Conservation (phyloP, 805 yeast genomes). For the Starmerella apicola region DNA sequence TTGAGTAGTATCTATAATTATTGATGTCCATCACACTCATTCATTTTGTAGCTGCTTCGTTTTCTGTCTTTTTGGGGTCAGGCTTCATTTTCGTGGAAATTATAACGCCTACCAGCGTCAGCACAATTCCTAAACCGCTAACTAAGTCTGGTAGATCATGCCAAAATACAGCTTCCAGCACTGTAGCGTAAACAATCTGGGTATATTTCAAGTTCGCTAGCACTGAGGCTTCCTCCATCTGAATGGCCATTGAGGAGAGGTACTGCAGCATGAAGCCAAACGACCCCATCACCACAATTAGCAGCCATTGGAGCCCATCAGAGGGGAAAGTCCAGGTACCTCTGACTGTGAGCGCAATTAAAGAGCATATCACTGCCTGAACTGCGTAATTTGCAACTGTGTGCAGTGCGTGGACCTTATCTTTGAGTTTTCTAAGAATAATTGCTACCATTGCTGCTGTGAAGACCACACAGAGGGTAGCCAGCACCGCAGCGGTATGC, state of each 20-base stretch:
- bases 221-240: slow-evolving; percentile 64
- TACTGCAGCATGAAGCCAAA: slow-evolving; percentile 79
- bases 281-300: slow-evolving; percentile 50
- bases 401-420: slow-evolving; percentile 63
- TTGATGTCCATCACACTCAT: no score
- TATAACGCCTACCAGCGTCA: slow-evolving; percentile 38
- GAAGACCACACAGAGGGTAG: slow-evolving; percentile 35
- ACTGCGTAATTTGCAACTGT: slow-evolving; percentile 69
- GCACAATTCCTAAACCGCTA: slow-evolving; percentile 54
- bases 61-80: no score
- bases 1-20: no score
- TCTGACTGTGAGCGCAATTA: slow-evolving; percentile 27
- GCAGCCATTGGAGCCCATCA: slow-evolving; percentile 35
- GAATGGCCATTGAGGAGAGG: slow-evolving; percentile 68
- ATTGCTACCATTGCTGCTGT: slow-evolving; percentile 16
- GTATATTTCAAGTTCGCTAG: slow-evolving; percentile 66
- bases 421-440: slow-evolving; percentile 60
- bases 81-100: slow-evolving; percentile 3
- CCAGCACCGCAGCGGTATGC: slow-evolving; percentile 39
- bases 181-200: slow-evolving; percentile 62
- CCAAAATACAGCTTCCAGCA: slow-evolving; percentile 65
- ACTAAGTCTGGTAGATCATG: slow-evolving; percentile 57
- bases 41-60: no score
- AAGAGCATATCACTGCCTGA: slow-evolving; percentile 43
- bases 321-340: slow-evolving; percentile 7